These are phyloP conservation scores for Postia placenta DNA, from an alignment of 768 basidiomycete genomes.

Conservation along the genomic window DNA sequence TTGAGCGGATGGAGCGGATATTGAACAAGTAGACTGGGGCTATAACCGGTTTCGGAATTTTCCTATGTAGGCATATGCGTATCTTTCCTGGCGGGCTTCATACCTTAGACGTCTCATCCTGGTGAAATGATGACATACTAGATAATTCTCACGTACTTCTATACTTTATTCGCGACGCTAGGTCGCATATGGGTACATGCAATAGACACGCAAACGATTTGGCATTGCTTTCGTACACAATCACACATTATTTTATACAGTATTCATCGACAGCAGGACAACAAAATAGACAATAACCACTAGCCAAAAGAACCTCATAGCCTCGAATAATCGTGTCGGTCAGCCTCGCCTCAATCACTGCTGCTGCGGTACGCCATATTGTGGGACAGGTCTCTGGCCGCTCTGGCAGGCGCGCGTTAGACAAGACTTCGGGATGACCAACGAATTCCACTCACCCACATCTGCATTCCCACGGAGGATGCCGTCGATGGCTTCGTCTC, in stretches of 20 bases:
- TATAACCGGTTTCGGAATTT: no score
- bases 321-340: neutral
- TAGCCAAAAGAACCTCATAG: neutral
- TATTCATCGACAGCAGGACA: neutral
- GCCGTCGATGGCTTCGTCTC: conserved; percentile 41
- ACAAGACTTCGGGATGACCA: neutral
- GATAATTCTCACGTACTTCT: neutral
- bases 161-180: neutral
- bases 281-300: neutral
- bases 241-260: neutral
- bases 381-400: neutral
- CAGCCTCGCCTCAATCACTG: neutral
- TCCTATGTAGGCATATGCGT: no score
- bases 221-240: no score
- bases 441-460: conserved; percentile 31
- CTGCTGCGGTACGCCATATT: neutral
- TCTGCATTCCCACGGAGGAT: conserved; percentile 17
- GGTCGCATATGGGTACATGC: no score
- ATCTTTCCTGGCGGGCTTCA: neutral
- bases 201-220: neutral
- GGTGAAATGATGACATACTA: neutral
- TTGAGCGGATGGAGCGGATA: conserved; percentile 64
- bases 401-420: neutral
- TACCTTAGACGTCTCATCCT: neutral
- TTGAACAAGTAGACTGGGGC: conserved; percentile 21